Evolutionary conservation across 257 asterid species (phyloP), one percentile per base, ranked within the genome.

Genomic region (Orobanche coerulescens): DNA sequence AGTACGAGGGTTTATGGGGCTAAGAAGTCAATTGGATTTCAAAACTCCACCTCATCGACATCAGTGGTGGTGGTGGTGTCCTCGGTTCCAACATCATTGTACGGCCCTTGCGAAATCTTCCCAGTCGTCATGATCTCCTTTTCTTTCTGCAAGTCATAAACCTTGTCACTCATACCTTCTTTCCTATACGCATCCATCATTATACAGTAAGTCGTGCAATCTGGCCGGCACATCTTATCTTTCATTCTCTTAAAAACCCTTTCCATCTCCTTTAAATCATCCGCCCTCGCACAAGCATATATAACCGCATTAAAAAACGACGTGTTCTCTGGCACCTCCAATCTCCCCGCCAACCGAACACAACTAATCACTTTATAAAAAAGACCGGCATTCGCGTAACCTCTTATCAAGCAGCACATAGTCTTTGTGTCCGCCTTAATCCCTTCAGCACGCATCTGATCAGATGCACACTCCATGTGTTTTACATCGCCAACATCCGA

Each of bases 201-300:
- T 43, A 81, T 39, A 34, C 85, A 71, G 76, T 84, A 86, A 19
- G 96, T 92, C 10, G 75, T 67, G 46, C 81, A 74, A 73, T 92
- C 96, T 2, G 91, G 91, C 54, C 50, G 76, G 65, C 95, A 84
- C 15, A 37, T 57, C 77, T 84, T 81, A 24, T 76, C 86, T 68
- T 86, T 92, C 98, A 84, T 92, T 71, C 96, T 82, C 79, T 76
- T 63, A 65, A 82, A 92, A 64, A 86, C 95, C 65, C 95, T 76
- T 56, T 84, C 95, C 95, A 92, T 92, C 74, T 92, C 96, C 91
- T 84, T 79, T 24, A 92, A 68, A 65, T 92, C 96, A 47, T 78
- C 89, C 13, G 96, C 95, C 74, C 75, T 81, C 23, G 95, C 76
- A 75, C 95, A 92, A 26, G 95, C 96, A 63, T 80, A 83, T 48